Base-by-base conservation (phyloP, 2,329 filamentous ascomycete species). In the Periconia sp. region DNA sequence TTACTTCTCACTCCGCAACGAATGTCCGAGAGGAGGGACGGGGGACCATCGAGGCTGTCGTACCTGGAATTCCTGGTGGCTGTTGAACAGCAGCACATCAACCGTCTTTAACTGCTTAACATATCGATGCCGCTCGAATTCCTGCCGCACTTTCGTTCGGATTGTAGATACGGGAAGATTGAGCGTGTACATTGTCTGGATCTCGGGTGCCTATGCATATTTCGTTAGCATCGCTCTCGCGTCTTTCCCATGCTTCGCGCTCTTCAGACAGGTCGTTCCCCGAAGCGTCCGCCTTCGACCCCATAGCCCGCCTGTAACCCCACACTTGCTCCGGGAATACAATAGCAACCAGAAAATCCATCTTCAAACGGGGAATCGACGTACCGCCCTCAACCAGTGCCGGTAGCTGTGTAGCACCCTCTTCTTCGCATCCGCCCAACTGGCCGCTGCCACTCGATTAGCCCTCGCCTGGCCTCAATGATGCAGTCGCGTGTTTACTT, bases 151-250 rank as follows among this genome's bases (percentile, higher is more conserved):
- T 77, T 95, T 92, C 46, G 92, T 95, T 61, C 94, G 88, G 69
- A 99, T 86, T 52, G 83, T 80, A 28, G 92, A 88, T 39, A 96
- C 85, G 39, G 92, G 91, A 67, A 95, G 83, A 69, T 89, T 89
- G 66, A 99, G 79, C 51, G 88, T 88, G 83, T 99, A 99, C 90
- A 97, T 96, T 50, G 85, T 88, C 74, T 97, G 94, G 68, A 99
- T 92, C 72, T 97, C 92, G 49, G 94, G 92, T 28, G 91, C 91
- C 94, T 99, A 70, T 33, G 13, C 10, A 7, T 18, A 23, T 18
- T 9, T 19, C n/a, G 38, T 63, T 41, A 57, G 53, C 42, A 32
- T 29, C 29, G 40, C 11, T 40, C 21, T 31, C 28, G 12, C 31
- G 33, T 25, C 24, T 36, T n/a, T n/a, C n/a, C n/a, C 36, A 30